Percentiles rank a stretch among this genome's conserved stretches.
These are phyloP conservation scores for Trametes cubensis DNA, from an alignment of 768 basidiomycete genomes.

Conservation along the genomic window DNA sequence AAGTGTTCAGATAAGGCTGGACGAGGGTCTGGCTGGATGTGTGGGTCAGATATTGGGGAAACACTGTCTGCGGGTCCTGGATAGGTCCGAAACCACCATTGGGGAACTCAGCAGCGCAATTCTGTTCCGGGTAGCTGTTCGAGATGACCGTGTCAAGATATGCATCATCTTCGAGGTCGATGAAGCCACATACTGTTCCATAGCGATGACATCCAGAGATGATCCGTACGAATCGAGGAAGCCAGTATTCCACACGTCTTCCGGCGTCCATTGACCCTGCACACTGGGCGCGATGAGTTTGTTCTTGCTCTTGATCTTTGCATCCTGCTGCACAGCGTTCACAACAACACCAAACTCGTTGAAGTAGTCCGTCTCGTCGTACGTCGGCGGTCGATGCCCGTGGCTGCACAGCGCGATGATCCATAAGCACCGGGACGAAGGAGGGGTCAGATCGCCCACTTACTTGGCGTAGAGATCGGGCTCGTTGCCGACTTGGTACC, in stretches of 20 bases:
- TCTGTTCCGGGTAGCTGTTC: slow-evolving; percentile 60
- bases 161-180: no score
- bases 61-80: slow-evolving; percentile 48
- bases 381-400: slow-evolving; percentile 38
- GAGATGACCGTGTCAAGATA: neutral
- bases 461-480: slow-evolving; percentile 66
- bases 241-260: slow-evolving; percentile 54
- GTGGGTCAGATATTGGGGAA: slow-evolving; percentile 64
- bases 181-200: slow-evolving; percentile 50
- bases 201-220: slow-evolving; percentile 48
- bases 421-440: neutral
- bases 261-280: slow-evolving; percentile 54
- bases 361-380: slow-evolving; percentile 49
- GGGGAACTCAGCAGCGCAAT: slow-evolving; percentile 55
- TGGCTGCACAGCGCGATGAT: slow-evolving; percentile 30
- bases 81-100: slow-evolving; percentile 40
- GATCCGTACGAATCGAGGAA: slow-evolving; percentile 49
- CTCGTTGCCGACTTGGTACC: slow-evolving; percentile 75
- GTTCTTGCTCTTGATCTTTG: slow-evolving; percentile 42
- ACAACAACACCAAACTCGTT: slow-evolving; percentile 54
- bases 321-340: slow-evolving; percentile 44
- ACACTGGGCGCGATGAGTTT: slow-evolving; percentile 67
- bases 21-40: slow-evolving; percentile 52
- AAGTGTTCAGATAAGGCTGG: slow-evolving; percentile 52
- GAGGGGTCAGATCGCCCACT: neutral